A percentile compares a stretch with the other conserved stretches of the same genome.
Conservation (phyloP, 257 asterid genomes). For the Solanum chiquidenum region DNA sequence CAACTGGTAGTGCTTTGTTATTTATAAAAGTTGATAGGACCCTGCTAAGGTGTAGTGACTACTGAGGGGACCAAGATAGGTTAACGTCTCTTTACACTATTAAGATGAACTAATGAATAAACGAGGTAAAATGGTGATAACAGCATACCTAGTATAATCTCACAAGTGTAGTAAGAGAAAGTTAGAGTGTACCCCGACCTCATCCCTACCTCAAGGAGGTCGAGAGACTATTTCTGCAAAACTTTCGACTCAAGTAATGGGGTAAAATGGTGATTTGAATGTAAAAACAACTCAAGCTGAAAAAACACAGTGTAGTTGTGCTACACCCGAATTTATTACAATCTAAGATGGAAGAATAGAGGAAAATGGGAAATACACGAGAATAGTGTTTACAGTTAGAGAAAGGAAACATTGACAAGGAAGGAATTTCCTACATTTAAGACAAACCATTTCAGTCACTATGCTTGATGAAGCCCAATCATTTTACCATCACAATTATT, state of each 20-base stretch:
- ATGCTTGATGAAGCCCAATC: background rate
- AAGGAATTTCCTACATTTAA: background rate
- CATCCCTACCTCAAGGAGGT: background rate
- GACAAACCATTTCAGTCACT: background rate
- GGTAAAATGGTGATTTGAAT: background rate
- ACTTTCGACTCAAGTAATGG: background rate
- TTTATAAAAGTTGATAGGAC: too few species aligned
- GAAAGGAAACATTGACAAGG: background rate
- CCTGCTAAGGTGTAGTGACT: too few species aligned
- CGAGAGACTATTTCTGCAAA: background rate
- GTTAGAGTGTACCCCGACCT: background rate
- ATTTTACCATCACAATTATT: slow-evolving; percentile 3
- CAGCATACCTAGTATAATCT: background rate
- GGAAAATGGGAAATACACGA: background rate
- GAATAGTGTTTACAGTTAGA: background rate
- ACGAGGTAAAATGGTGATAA: background rate
- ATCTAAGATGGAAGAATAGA: background rate
- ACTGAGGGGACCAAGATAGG: too few species aligned
- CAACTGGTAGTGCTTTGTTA: too few species aligned
- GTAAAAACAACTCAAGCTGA: background rate
- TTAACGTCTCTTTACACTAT: too few species aligned
- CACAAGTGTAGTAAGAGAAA: background rate
- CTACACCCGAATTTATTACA: background rate
- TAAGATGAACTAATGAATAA: too few species aligned
- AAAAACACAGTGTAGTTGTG: too few species aligned